A percentile compares a stretch with the other conserved stretches of the same genome.
Evolutionary conservation across 2,329 filamentous ascomycete species (phyloP).

Genomic region (Ilyonectria destructans): DNA sequence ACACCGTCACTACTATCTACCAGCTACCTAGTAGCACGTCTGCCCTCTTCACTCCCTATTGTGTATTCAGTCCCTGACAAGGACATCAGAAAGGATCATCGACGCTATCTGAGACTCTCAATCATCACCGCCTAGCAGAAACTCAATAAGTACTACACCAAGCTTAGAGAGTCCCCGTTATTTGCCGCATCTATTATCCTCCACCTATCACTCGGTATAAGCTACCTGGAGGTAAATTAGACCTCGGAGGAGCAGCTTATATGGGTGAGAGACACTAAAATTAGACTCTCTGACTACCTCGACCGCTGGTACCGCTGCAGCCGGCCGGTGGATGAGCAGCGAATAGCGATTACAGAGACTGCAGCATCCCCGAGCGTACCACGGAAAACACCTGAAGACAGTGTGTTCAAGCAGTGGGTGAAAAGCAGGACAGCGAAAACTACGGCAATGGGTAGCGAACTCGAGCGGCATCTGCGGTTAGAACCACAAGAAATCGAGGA

Average conservation of each 20-base stretch:
- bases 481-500: slow-evolving; percentile 10
- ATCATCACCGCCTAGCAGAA: slow-evolving; percentile 16
- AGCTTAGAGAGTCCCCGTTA: neutral
- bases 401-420: too few relatives aligned
- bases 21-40: too few relatives aligned
- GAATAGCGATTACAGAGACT: neutral
- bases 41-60: too few relatives aligned
- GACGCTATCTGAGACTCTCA: slow-evolving; percentile 14
- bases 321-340: neutral
- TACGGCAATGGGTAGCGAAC: too few relatives aligned
- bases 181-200: neutral
- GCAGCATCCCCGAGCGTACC: neutral
- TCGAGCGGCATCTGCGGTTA: too few relatives aligned
- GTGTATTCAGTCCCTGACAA: too few relatives aligned
- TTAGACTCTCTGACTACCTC: too few relatives aligned
- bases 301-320: neutral
- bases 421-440: too few relatives aligned
- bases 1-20: too few relatives aligned
- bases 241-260: neutral
- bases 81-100: slow-evolving; percentile 12
- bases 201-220: neutral
- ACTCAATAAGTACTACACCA: slow-evolving; percentile 23
- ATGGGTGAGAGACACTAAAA: neutral
- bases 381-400: slow-evolving; percentile 7
- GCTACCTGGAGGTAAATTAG: neutral